Evolutionary conservation across 2,329 filamentous ascomycete genomes (phyloP).

Genomic region (Fusarium pseudograminearum): DNA sequence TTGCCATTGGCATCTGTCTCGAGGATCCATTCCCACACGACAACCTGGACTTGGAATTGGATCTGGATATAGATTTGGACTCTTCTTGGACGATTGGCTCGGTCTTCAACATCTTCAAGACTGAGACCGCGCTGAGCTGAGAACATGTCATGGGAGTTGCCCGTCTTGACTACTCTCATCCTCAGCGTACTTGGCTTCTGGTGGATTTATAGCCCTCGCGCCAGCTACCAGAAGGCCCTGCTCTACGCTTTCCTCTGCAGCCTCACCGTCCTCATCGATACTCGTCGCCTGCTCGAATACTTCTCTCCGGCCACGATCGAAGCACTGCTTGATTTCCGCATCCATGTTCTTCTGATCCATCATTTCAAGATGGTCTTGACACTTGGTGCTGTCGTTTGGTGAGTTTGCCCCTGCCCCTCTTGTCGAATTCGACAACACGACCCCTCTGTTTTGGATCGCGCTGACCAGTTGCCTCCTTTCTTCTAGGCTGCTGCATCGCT

Average conservation of each 20-base stretch:
- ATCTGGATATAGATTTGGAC: slow-evolving; percentile 20
- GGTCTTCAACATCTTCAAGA: slow-evolving; percentile 43
- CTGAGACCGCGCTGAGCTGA: slow-evolving; percentile 53
- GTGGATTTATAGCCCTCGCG: slow-evolving; percentile 53
- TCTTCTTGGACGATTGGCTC: slow-evolving; percentile 37
- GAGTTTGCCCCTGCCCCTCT: slow-evolving; percentile 46
- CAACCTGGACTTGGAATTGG: slow-evolving; percentile 25
- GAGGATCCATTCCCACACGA: slow-evolving; percentile 43
- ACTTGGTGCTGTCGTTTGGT: slow-evolving; percentile 66
- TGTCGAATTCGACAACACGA: background rate
- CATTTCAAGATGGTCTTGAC: slow-evolving; percentile 68
- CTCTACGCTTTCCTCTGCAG: slow-evolving; percentile 51
- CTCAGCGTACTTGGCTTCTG: slow-evolving; percentile 55
- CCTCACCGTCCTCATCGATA: slow-evolving; percentile 52
- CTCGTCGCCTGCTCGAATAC: slow-evolving; percentile 49
- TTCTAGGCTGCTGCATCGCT: slow-evolving; percentile 82
- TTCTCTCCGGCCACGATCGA: slow-evolving; percentile 48
- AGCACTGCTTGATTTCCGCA: slow-evolving; percentile 56
- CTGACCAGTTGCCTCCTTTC: slow-evolving; percentile 26
- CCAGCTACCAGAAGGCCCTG: slow-evolving; percentile 50
- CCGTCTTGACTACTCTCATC: slow-evolving; percentile 56
- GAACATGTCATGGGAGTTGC: slow-evolving; percentile 60
- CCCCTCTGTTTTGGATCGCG: slow-evolving; percentile 1
- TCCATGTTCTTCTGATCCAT: slow-evolving; percentile 61
- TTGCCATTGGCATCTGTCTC: slow-evolving; percentile 45